These are phyloP conservation scores for Coprinopsis cinerea DNA, from an alignment of 768 basidiomycete species.

Conservation along the genomic window DNA sequence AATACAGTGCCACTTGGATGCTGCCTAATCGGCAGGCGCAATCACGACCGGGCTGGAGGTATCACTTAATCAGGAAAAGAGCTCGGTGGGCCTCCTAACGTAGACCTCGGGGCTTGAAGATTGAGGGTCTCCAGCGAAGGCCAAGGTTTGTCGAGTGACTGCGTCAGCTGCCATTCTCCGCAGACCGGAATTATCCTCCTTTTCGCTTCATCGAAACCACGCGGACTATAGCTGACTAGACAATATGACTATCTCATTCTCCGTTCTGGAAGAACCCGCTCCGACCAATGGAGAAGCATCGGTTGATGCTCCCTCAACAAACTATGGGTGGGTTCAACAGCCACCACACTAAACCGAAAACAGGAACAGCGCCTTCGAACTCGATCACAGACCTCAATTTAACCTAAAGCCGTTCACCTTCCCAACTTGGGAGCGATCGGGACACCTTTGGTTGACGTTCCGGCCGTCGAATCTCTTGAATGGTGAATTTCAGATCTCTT, in stretches of 20 bases:
- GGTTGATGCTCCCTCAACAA: not conserved
- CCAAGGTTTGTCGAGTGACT: too few relatives aligned
- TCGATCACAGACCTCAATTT: conserved; percentile 5
- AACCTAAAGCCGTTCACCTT: not conserved
- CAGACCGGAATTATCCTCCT: too few relatives aligned
- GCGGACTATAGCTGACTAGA: not conserved
- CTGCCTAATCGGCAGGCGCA: too few relatives aligned
- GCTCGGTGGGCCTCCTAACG: too few relatives aligned
- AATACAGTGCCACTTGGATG: too few relatives aligned
- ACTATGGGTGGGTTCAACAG: not conserved
- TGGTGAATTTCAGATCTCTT: conserved; percentile 10
- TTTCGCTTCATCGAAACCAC: too few relatives aligned
- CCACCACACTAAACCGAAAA: conserved; percentile 9
- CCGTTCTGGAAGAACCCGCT: too few relatives aligned
- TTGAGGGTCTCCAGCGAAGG: too few relatives aligned
- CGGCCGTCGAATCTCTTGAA: conserved; percentile 4
- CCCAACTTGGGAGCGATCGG: conserved; percentile 5
- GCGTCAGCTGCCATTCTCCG: too few relatives aligned
- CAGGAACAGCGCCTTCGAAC: conserved; percentile 3
- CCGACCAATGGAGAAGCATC: not conserved
- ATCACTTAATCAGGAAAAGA: too few relatives aligned
- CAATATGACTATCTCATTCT: not conserved
- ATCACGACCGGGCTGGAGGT: too few relatives aligned
- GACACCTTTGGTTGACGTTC: not conserved
- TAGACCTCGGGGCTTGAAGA: too few relatives aligned